A percentile compares a stretch with the other conserved stretches of the same genome.
These are phyloP conservation scores for Penicillium sp. DNA, from an alignment of 2,329 filamentous ascomycete species.

Conservation along the genomic window DNA sequence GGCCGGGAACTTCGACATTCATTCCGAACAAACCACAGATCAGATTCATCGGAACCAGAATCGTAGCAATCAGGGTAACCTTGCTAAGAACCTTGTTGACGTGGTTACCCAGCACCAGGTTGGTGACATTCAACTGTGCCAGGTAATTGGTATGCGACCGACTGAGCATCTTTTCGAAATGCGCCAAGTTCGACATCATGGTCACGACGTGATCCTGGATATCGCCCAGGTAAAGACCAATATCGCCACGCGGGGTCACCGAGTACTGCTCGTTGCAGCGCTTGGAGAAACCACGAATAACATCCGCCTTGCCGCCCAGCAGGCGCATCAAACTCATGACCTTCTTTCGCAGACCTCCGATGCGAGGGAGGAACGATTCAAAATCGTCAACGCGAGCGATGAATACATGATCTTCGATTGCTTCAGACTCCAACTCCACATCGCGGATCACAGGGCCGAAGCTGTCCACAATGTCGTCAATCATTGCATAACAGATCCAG, in stretches of 20 bases:
- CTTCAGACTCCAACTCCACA: slow-evolving; percentile 83
- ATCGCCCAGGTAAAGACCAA: slow-evolving; percentile 92
- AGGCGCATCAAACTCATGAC: slow-evolving; percentile 91
- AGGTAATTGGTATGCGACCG: slow-evolving; percentile 94
- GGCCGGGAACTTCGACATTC: slow-evolving; percentile 49
- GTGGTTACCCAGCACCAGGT: slow-evolving; percentile 78
- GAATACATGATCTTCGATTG: slow-evolving; percentile 93
- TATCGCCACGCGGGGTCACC: slow-evolving; percentile 91
- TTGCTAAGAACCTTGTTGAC: slow-evolving; percentile 90
- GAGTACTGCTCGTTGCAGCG: slow-evolving; percentile 97
- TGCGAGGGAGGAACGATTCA: slow-evolving; percentile 76
- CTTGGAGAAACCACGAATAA: slow-evolving; percentile 95
- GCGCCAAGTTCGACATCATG: slow-evolving; percentile 93
- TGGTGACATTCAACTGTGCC: slow-evolving; percentile 88
- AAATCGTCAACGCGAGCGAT: slow-evolving; percentile 87
- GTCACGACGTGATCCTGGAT: slow-evolving; percentile 99
- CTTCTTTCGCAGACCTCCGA: slow-evolving; percentile 88
- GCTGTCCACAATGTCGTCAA: slow-evolving; percentile 96
- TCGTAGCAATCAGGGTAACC: slow-evolving; percentile 88
- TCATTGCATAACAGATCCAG: slow-evolving; percentile 98
- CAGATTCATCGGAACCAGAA: slow-evolving; percentile 93
- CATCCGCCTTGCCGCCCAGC: slow-evolving; percentile 94
- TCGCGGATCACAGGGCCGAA: slow-evolving; percentile 87
- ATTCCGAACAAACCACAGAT: slow-evolving; percentile 63
- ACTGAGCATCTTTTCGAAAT: slow-evolving; percentile 97